Base-by-base conservation (phyloP, 306 rosid genomes). In the Arachis stenosperma region DNA sequence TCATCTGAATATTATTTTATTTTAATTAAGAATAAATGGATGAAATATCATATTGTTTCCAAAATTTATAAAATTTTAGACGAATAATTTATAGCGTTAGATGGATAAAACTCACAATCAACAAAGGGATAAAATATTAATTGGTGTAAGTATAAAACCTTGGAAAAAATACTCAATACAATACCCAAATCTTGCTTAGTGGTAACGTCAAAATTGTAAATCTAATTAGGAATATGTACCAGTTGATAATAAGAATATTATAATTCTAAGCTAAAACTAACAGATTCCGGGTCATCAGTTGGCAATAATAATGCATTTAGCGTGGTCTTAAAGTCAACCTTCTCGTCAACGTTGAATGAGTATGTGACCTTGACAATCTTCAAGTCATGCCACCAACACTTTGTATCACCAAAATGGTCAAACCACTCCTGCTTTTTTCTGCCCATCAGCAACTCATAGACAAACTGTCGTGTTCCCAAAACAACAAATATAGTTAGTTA, bases 381-480 rank as follows among this genome's bases (percentile, higher is more conserved):
- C 72, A 78, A 46, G 29, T 7, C 44, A 70, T 70, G 77, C 81
- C 81, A 70, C 81, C 81, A 78, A 70, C 76, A 70, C 15, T 12
- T 75, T 0, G 66, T 17, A 43, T 56, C 30, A 63, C n/a, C 29
- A 0, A 67, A 53, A 43, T 44, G 17, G 77, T 77, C 63, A 33
- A 36, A 69, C 9, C 71, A 70, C 5, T 42, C 59, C 0, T 53
- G 52, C 59, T 56, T 22, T 30, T 75, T 46, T 57, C 30, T 65
- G 4, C 52, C 30, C 30, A 15, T 66, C 17, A 75, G 73, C 3
- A 13, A 64, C 73, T 56, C 37, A 11, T 30, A 75, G 60, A 55
- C 56, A 65, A 65, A 33, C 73, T 75, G 79, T 56, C 27, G 65
- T 54, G 54, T 27, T 29, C 41, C 64, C 6, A 12, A 43, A 29